These are phyloP conservation scores for Athelia psychrophila DNA, from an alignment of 1,284 basidiomycete species.

Conservation along the genomic window DNA sequence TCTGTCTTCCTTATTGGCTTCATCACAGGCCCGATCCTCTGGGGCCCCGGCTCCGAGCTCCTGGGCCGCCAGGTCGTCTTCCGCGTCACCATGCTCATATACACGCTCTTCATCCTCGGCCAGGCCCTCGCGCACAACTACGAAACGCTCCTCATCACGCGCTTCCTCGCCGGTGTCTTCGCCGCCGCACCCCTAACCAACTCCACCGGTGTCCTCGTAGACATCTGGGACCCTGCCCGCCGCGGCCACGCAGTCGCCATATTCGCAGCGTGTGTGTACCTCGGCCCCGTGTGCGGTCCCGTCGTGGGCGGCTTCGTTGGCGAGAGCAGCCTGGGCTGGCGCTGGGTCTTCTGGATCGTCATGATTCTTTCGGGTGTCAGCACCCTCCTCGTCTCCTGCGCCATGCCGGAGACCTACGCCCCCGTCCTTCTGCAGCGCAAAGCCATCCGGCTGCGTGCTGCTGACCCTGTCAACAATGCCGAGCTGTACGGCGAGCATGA, in stretches of 20 bases:
- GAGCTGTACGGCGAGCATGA: conserved; percentile 34
- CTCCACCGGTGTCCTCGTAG: conserved; percentile 35
- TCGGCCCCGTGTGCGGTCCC: conserved; percentile 36
- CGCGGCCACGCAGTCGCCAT: conserved; percentile 35
- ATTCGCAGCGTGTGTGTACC: conserved; percentile 45
- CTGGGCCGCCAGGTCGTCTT: conserved; percentile 40
- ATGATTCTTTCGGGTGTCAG: conserved; percentile 38
- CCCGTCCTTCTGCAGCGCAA: conserved; percentile 28
- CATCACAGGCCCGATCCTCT: conserved; percentile 25
- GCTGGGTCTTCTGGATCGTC: conserved; percentile 45
- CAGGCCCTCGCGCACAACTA: conserved; percentile 45
- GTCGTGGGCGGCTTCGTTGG: conserved; percentile 45
- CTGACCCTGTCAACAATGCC: conserved; percentile 26
- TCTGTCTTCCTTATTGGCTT: conserved; percentile 14
- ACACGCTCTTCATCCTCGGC: conserved; percentile 43
- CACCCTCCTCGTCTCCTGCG: conserved; percentile 18
- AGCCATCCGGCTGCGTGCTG: conserved; percentile 24
- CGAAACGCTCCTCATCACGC: conserved; percentile 40
- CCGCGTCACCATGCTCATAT: conserved; percentile 31
- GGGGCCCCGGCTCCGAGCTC: conserved; percentile 35
- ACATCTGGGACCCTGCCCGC: conserved; percentile 32
- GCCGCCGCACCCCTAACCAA: conserved; percentile 44
- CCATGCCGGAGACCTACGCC: conserved; percentile 37
- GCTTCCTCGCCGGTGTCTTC: conserved; percentile 50
- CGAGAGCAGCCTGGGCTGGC: conserved; percentile 42